Conservation (phyloP, 352 stramenopile species). For the Pilasporangium apinafurcum region DNA sequence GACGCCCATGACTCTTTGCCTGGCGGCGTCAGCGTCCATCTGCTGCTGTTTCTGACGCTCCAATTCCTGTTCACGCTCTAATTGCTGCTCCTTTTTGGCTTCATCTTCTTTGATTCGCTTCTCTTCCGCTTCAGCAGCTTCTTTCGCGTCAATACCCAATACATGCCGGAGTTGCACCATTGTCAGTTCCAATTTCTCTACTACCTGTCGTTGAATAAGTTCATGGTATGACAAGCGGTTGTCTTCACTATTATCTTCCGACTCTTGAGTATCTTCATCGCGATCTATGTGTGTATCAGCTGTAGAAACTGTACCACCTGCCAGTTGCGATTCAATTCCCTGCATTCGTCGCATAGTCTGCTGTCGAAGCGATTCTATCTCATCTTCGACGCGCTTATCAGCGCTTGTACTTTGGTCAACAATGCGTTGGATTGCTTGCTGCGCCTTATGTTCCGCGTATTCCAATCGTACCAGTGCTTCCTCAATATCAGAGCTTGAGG, state of each 20-base stretch:
- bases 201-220: conserved; percentile 33
- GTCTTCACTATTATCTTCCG: background rate
- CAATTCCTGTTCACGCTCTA: conserved; percentile 11
- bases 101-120: background rate
- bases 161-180: conserved; percentile 58
- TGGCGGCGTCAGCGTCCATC: conserved; percentile 26
- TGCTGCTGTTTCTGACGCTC: conserved; percentile 14
- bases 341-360: conserved; percentile 13
- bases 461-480: conserved; percentile 34
- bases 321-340: conserved; percentile 25
- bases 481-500: conserved; percentile 34
- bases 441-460: conserved; percentile 9
- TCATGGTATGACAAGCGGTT: conserved; percentile 12
- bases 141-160: conserved; percentile 40
- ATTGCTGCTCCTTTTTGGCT: conserved; percentile 5
- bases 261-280: background rate
- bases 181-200: conserved; percentile 58
- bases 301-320: conserved; percentile 10
- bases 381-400: background rate
- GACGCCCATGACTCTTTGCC: conserved; percentile 43
- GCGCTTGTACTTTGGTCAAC: background rate
- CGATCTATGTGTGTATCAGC: background rate
- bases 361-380: conserved; percentile 14
- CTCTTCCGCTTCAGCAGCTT: conserved; percentile 18
- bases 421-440: background rate